Evolutionary conservation across 2,329 filamentous ascomycete genomes (phyloP).

Genomic region (Pseudogymnoascus pannorum): DNA sequence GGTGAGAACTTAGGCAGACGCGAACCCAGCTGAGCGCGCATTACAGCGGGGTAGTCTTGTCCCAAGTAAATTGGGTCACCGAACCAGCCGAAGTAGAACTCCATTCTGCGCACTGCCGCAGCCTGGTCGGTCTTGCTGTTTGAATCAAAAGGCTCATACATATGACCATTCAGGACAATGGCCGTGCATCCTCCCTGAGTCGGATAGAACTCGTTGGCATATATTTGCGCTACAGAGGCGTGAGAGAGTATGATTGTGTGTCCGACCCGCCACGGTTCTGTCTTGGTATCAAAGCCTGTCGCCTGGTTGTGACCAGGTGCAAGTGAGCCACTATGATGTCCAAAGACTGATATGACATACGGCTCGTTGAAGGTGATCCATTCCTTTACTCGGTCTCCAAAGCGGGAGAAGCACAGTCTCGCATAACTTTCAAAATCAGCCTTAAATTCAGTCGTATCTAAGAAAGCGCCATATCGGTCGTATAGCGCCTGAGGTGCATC

Average conservation of each 20-base stretch:
- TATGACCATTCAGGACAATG: conserved; percentile 23
- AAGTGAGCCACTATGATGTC: conserved; percentile 13
- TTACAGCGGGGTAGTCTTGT: conserved; percentile 20
- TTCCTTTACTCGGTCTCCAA: conserved; percentile 31
- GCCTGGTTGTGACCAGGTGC: conserved; percentile 15
- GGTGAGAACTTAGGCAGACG: conserved; percentile 20
- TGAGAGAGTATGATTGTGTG: conserved; percentile 25
- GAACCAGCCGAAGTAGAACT: conserved; percentile 26
- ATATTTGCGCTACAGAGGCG: conserved; percentile 19
- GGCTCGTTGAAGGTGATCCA: conserved; percentile 39
- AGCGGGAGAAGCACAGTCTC: conserved; percentile 31
- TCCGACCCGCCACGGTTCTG: conserved; percentile 25
- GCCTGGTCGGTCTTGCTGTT: conserved; percentile 17
- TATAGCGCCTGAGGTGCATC: conserved; percentile 32
- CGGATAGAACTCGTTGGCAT: conserved; percentile 19
- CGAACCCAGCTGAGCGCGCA: conserved; percentile 20
- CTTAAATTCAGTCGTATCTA: conserved; percentile 23
- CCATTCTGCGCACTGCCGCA: conserved; percentile 24
- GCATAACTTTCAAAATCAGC: conserved; percentile 36
- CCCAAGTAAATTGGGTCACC: conserved; percentile 23
- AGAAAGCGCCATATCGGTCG: conserved; percentile 34
- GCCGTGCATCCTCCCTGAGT: conserved; percentile 19
- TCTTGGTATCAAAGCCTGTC: conserved; percentile 21
- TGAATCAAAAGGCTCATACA: conserved; percentile 23
- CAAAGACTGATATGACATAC: conserved; percentile 25